Base-by-base conservation (phyloP, 2,329 filamentous ascomycete genomes). In the Clonostachys sp. region DNA sequence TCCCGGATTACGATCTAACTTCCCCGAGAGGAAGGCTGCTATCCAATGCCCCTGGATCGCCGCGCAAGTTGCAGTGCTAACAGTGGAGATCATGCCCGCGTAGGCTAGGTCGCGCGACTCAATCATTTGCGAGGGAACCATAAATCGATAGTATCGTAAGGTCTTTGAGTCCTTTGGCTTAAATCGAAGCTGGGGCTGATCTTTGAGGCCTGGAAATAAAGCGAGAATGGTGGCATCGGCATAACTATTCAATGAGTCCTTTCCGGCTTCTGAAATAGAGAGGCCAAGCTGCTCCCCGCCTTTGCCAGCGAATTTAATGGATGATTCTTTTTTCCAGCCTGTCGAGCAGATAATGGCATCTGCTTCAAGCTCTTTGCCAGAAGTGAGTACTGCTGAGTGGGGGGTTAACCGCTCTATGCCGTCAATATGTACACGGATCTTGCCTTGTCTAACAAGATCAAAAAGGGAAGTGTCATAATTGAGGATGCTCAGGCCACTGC, bases 381-480 rank as follows among this genome's bases (percentile, higher is more conserved):
- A 66, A 1, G 65, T 63, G 1, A 81, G 63, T 12, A 68, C 51
- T 0, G 80, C 66, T 0, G 61, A 64, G 4, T 64, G 57, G 1
- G 60, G 49, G 3, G 62, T 60, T 3, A 81, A 54, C 1, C 61
- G 55, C 1, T 62, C 60, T 5, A 81, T 67, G 33, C 80, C 70
- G 7, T 67, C 71, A 8, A 76, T 59, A 42, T 77, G 68, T 0
- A 80, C 63, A 8, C 64, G 61, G 24, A 81, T 70, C 45, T 63
- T 70, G 2, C 75, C 77, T 2, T 68, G 50, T 20, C 65, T 63
- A 12, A 81, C 73, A 40, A 80, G 60, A 13, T 78, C 73, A 50
- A 79, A 75, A 48, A 80, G 66, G 30, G 70, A 64, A 3, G 65
- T 73, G 1, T 70, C 64, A 50, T 75, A 80, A 53, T 81, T 82